Conservation (phyloP, 768 basidiomycete species). For the Phallus indusiatus region DNA sequence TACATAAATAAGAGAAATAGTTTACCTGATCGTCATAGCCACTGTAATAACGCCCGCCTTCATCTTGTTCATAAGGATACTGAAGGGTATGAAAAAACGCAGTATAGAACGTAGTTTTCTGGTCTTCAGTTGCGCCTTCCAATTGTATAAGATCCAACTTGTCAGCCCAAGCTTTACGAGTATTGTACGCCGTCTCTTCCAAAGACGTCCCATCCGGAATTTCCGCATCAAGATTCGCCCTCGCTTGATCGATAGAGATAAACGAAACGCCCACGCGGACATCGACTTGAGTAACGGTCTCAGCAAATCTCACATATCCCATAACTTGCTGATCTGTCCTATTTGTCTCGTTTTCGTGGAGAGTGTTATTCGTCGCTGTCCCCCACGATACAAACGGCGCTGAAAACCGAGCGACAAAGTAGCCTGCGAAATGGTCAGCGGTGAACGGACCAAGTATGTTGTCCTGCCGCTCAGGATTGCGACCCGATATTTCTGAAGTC, state of each 20-base stretch:
- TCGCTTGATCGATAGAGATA: constrained; percentile 60
- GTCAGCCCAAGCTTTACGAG: constrained; percentile 47
- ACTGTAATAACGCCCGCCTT: constrained; percentile 62
- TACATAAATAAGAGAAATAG: not conserved
- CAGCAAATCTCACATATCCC: constrained; percentile 27
- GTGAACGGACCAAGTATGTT: constrained; percentile 50
- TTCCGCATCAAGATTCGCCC: constrained; percentile 40
- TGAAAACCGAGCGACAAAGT: constrained; percentile 33
- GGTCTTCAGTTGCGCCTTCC: constrained; percentile 37
- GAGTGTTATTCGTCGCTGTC: constrained; percentile 35
- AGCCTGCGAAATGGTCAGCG: constrained; percentile 27
- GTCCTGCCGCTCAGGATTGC: constrained; percentile 62
- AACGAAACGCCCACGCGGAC: constrained; percentile 65
- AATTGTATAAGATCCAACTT: constrained; percentile 44
- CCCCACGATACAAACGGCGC: constrained; percentile 37
- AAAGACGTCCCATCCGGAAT: constrained; percentile 37
- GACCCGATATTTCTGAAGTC: constrained; percentile 47
- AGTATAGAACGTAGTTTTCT: constrained; percentile 43
- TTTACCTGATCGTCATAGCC: constrained; percentile 56
- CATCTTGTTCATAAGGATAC: constrained; percentile 72
- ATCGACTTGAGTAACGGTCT: constrained; percentile 28
- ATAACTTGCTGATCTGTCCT: constrained; percentile 38
- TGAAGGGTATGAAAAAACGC: constrained; percentile 54
- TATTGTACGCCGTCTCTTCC: constrained; percentile 40
- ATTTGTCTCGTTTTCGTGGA: constrained; percentile 19